Base-by-base conservation (phyloP, 805 yeast species). In the Saccharomyces paradoxus region DNA sequence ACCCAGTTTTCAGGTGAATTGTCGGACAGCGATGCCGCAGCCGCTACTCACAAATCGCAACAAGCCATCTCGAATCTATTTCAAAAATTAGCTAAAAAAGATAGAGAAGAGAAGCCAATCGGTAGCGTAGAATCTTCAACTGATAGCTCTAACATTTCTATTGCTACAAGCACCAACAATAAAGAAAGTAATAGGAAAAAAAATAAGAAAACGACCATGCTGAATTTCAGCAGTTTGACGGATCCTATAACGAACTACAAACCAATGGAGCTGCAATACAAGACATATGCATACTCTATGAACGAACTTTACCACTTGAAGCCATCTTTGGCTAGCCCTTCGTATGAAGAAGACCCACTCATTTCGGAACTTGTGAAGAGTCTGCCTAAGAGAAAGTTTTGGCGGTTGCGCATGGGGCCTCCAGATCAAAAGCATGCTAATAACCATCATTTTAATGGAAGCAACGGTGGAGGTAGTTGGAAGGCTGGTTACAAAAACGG, bases 351-450 rank as follows among this genome's bases (percentile, higher is more conserved):
- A 37, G 24, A 37, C 44, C 24, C 44, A 10, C 63, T 77, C 31
- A 55, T 74, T 22, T 63, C 64, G 14, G 62, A 66, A 50, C 68
- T 71, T 55, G 62, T 66, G 6, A 63, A 70, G 13, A 57, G 65
- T 29, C 69, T 80, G 57, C 84, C 85, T 2, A 77, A 72, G 41
- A 69, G 66, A 52, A 69, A 74, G 17, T 82, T 81, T 60, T 82
- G 83, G 79, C 73, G 79, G 56, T 62, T 74, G 52, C 71, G 70
- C 57, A 67, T 61, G 50, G 63, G 62, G 50, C 61, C 55, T 51
- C 61, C 60, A 17, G 63, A 62, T 27, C 44, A 37, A 37, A 37
- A 37, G 44, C 50, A 53, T 49, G 50, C 52, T 14, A 55, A 58
- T 28, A 53, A 54, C 41, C 49, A 46, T 24, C 55, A 27, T 28